These are phyloP conservation scores for Aspergillus spinulosporus DNA, from an alignment of 2,329 filamentous ascomycete species.

Conservation along the genomic window DNA sequence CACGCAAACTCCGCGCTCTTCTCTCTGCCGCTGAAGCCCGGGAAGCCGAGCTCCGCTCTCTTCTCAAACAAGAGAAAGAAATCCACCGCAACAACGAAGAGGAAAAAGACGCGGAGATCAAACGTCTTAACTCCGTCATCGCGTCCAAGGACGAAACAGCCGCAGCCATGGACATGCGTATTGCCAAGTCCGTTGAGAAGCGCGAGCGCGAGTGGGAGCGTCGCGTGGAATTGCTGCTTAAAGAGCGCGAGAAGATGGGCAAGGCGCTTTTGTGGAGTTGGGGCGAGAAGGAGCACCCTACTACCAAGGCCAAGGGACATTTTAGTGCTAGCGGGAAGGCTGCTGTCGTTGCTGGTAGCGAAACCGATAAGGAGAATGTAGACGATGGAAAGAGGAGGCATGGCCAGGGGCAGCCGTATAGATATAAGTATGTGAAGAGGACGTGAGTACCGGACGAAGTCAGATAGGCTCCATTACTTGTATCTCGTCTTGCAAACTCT, in stretches of 20 bases:
- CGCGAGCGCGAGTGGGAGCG: constrained; percentile 47
- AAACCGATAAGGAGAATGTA: constrained; percentile 24
- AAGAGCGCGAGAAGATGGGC: constrained; percentile 52
- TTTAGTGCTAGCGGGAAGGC: not conserved
- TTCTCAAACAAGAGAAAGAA: constrained; percentile 25
- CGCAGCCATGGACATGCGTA: constrained; percentile 40
- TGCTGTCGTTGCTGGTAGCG: not conserved
- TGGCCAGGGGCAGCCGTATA: constrained; percentile 35
- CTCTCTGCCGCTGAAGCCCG: constrained; percentile 38
- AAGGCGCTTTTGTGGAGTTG: constrained; percentile 43
- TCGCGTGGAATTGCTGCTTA: constrained; percentile 47
- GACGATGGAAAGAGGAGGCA: constrained; percentile 26
- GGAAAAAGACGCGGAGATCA: constrained; percentile 28
- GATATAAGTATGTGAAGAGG: constrained; percentile 38
- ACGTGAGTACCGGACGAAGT: not conserved
- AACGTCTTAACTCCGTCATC: constrained; percentile 36
- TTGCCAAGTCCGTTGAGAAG: constrained; percentile 43
- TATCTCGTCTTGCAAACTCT: not conserved
- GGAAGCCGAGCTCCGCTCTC: constrained; percentile 35
- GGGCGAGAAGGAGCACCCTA: constrained; percentile 44
- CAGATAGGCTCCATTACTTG: not conserved
- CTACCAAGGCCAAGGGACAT: constrained; percentile 12
- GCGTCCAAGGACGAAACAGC: constrained; percentile 44
- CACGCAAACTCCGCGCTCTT: constrained; percentile 37
- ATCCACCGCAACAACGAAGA: not conserved